Percentiles rank a stretch among this genome's conserved stretches.
These are phyloP conservation scores for Coemansia linderi DNA, from an alignment of 371 early-diverging fungal species.

Conservation along the genomic window DNA sequence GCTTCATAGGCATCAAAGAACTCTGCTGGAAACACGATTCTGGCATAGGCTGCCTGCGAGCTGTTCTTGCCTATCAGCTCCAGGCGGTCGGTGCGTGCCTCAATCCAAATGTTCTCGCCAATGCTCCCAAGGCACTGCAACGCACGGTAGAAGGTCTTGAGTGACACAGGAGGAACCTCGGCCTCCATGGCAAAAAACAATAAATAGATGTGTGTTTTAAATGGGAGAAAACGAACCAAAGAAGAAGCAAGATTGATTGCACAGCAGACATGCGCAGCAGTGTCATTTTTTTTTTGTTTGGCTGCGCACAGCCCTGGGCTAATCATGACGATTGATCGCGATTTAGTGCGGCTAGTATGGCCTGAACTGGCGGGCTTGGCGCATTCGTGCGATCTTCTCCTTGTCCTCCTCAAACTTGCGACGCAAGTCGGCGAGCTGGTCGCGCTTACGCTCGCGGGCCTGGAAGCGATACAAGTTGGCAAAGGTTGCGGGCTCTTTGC, in stretches of 20 bases:
- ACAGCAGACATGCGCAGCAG: not conserved
- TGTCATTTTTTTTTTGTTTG: constrained; percentile 6
- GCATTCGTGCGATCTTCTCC: constrained; percentile 75
- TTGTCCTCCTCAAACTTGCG: constrained; percentile 93
- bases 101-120: constrained; percentile 60
- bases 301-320: constrained; percentile 27
- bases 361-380: constrained; percentile 79
- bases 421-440: constrained; percentile 86
- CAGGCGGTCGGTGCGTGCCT: constrained; percentile 53
- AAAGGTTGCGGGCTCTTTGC: constrained; percentile 70
- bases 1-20: constrained; percentile 60
- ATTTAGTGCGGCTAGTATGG: constrained; percentile 69
- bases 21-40: constrained; percentile 47
- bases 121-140: constrained; percentile 58
- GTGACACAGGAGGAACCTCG: constrained; percentile 44
- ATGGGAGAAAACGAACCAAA: not conserved
- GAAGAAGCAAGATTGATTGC: not conserved
- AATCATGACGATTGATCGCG: not conserved
- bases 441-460: constrained; percentile 83
- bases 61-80: constrained; percentile 60
- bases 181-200: constrained; percentile 36
- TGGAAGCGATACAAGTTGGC: constrained; percentile 95
- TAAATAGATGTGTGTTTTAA: not conserved
- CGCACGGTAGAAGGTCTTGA: constrained; percentile 55
- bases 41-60: constrained; percentile 60